Evolutionary conservation across 331 rosid species (phyloP).

Genomic region (Cydonia oblonga): DNA sequence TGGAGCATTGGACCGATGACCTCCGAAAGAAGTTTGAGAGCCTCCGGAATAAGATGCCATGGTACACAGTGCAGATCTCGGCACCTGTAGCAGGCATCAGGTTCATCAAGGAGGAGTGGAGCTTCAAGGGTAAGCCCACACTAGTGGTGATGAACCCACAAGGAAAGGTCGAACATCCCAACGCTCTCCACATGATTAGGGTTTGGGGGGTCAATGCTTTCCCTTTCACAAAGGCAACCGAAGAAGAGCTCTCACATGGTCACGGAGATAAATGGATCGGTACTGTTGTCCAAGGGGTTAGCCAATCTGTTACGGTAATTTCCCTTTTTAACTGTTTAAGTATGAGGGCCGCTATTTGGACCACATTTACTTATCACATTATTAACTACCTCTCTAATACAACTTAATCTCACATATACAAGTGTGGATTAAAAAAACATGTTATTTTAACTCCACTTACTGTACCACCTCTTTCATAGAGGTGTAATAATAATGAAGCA

Average conservation of each 20-base stretch:
- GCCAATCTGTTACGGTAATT: constrained; percentile 5
- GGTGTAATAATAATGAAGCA: too few species aligned
- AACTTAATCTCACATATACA: too few species aligned
- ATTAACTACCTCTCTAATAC: too few species aligned
- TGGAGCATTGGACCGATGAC: constrained; percentile 13
- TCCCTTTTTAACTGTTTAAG: neutral
- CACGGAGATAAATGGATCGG: neutral
- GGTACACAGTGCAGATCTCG: neutral
- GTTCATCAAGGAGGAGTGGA: constrained; percentile 11
- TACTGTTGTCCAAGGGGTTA: neutral
- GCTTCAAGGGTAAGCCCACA: constrained; percentile 7
- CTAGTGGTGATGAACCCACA: neutral
- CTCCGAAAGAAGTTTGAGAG: neutral
- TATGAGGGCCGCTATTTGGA: too few species aligned
- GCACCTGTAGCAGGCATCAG: neutral
- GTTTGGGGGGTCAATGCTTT: constrained; percentile 29
- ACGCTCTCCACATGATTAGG: constrained; percentile 30
- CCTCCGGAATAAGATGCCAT: constrained; percentile 11
- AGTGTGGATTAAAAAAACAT: too few species aligned
- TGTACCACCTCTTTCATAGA: too few species aligned
- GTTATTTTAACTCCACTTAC: too few species aligned
- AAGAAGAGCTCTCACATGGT: neutral
- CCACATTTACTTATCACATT: too few species aligned
- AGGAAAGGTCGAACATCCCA: constrained; percentile 2
- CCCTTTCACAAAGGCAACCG: constrained; percentile 15